Evolutionary conservation across 2,329 filamentous ascomycete genomes (phyloP).

Genomic region (Fonsecaea pedrosoi): DNA sequence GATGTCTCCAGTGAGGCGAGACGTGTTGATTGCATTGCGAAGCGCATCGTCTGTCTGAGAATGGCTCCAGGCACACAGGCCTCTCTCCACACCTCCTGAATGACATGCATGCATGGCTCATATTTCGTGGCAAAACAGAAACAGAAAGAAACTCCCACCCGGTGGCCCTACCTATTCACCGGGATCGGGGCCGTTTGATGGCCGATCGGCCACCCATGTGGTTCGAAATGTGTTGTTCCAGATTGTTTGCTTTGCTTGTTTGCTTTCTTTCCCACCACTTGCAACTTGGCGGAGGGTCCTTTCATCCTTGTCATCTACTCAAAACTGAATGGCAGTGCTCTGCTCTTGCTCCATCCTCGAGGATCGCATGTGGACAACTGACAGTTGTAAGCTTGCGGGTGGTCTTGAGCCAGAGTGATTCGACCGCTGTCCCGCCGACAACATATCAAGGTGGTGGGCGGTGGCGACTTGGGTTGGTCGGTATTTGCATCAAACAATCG

Average conservation of each 20-base stretch:
- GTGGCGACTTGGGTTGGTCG: neutral
- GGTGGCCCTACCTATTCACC: neutral
- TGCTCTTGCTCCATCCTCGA: neutral
- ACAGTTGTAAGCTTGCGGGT: neutral
- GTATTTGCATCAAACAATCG: neutral
- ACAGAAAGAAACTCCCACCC: neutral
- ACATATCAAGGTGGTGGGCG: neutral
- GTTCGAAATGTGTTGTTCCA: neutral
- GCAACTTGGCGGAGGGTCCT: neutral
- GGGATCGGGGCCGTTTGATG: neutral
- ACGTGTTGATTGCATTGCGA: neutral
- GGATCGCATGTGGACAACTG: neutral
- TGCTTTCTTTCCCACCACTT: neutral
- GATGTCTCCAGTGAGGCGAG: neutral
- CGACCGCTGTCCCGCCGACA: neutral
- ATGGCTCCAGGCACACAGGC: too few relatives aligned
- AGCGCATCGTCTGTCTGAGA: neutral
- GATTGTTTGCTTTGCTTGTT: neutral
- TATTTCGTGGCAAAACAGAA: neutral
- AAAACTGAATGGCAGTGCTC: neutral
- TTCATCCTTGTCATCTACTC: neutral
- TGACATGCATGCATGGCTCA: neutral
- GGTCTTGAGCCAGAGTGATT: neutral
- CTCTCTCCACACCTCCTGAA: neutral
- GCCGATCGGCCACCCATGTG: neutral